Evolutionary conservation across 352 stramenopile genomes (phyloP).

Genomic region (Phytophthora sojae): DNA sequence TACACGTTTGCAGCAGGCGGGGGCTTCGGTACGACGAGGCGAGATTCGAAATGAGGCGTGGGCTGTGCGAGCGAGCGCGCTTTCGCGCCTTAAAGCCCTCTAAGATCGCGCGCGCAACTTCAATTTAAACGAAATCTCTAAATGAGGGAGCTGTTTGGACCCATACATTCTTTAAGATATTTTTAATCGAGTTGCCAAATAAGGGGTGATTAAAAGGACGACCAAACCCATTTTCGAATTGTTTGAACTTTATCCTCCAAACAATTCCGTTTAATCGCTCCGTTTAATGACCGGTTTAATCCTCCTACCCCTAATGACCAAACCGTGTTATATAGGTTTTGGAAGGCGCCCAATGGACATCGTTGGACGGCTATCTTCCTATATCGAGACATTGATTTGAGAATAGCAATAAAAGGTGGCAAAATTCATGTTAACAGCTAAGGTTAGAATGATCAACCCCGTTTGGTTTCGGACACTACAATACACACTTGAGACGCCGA

Average conservation of each 20-base stretch:
- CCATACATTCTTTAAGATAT: not conserved
- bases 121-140: conserved; percentile 1
- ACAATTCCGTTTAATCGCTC: conserved; percentile 1
- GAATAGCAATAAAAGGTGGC: no score
- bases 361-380: no score
- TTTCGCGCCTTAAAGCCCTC: not conserved
- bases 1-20: not conserved
- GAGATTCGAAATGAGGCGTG: not conserved
- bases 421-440: no score
- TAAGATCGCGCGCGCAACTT: not conserved
- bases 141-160: not conserved
- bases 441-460: no score
- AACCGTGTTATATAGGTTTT: no score
- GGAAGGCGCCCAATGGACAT: no score
- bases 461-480: not conserved
- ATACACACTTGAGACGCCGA: not conserved
- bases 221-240: not conserved
- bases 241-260: not conserved
- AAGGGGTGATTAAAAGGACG: not conserved
- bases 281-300: conserved; percentile 3
- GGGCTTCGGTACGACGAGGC: not conserved
- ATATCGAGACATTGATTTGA: no score
- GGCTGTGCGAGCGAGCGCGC: no score
- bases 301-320: not conserved
- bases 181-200: not conserved